A percentile compares a stretch with the other conserved stretches of the same genome.
Evolutionary conservation across 371 early-diverging fungal genomes (phyloP).

Genomic region (Mortierella sp.): DNA sequence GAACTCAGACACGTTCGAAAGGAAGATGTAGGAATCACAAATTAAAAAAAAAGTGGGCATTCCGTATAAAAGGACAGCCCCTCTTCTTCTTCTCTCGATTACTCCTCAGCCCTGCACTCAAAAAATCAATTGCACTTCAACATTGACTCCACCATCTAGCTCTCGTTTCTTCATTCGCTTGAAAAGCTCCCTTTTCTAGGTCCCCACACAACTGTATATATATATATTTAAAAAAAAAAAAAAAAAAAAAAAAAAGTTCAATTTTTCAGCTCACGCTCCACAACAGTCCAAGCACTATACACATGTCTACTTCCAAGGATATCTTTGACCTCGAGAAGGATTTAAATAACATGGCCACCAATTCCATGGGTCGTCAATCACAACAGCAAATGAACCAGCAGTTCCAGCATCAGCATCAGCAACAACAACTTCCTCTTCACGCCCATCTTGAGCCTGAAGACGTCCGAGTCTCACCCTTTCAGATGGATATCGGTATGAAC

Average conservation of each 20-base stretch:
- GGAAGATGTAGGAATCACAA: constrained; percentile 2
- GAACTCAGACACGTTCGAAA: constrained; percentile 2
- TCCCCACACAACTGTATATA: background rate
- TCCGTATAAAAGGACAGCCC: background rate
- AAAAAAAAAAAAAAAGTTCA: constrained; percentile 6
- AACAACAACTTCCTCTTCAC: constrained; percentile 38
- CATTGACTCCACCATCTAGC: background rate
- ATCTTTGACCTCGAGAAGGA: constrained; percentile 42
- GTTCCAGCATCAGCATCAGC: constrained; percentile 20
- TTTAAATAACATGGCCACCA: constrained; percentile 24
- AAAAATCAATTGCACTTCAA: background rate
- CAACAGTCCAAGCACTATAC: constrained; percentile 35
- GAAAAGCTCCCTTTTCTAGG: background rate
- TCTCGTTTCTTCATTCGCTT: background rate
- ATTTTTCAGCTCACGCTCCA: background rate
- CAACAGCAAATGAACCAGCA: constrained; percentile 28
- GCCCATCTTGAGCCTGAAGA: constrained; percentile 50
- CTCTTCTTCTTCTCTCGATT: background rate
- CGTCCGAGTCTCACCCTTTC: constrained; percentile 49
- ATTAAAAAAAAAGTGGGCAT: background rate
- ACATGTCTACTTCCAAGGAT: constrained; percentile 48
- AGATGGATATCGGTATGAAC: constrained; percentile 53
- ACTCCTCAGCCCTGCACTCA: no score
- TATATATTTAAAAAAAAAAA: no score
- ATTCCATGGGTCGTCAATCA: constrained; percentile 13